Conservation (phyloP, 1,139 yeast genomes). For the Geotrichum restrictum region DNA sequence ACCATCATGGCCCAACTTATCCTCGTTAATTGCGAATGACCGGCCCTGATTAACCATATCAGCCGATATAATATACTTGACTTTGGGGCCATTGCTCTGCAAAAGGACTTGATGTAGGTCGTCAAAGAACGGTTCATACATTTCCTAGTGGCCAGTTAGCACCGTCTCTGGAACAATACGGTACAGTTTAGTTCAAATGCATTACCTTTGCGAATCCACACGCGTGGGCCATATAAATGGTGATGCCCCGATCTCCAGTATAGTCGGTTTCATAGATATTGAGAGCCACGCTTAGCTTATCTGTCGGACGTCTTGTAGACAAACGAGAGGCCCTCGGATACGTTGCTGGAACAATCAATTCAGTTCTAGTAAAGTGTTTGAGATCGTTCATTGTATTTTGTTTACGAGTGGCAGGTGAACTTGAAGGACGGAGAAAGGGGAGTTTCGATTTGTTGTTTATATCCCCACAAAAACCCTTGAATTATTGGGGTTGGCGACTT, state of each 20-base stretch:
- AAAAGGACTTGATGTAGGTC: conserved; percentile 2
- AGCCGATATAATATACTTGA: conserved; percentile 23
- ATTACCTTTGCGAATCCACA: conserved; percentile 18
- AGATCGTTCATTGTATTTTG: not conserved
- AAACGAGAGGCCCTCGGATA: conserved; percentile 18
- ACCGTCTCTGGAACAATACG: not conserved
- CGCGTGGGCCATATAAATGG: conserved; percentile 18
- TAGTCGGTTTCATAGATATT: conserved; percentile 8
- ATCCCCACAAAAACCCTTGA: too few relatives aligned
- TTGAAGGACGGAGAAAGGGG: too few relatives aligned
- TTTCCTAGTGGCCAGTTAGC: conserved; percentile 2
- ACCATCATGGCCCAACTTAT: conserved; percentile 22
- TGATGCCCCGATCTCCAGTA: not conserved
- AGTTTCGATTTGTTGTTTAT: too few relatives aligned
- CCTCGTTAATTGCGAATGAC: conserved; percentile 21
- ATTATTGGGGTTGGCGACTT: too few relatives aligned
- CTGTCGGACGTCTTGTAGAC: conserved; percentile 14
- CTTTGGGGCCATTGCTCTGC: conserved; percentile 9
- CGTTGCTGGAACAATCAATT: conserved; percentile 19
- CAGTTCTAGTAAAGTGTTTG: conserved; percentile 1
- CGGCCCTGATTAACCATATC: conserved; percentile 24
- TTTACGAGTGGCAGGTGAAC: too few relatives aligned
- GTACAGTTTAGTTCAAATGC: not conserved
- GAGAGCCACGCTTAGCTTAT: conserved; percentile 12
- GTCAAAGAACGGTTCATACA: conserved; percentile 20